These are phyloP conservation scores for Pseudogymnoascus sp. DNA, from an alignment of 2,329 filamentous ascomycete species.

Conservation along the genomic window DNA sequence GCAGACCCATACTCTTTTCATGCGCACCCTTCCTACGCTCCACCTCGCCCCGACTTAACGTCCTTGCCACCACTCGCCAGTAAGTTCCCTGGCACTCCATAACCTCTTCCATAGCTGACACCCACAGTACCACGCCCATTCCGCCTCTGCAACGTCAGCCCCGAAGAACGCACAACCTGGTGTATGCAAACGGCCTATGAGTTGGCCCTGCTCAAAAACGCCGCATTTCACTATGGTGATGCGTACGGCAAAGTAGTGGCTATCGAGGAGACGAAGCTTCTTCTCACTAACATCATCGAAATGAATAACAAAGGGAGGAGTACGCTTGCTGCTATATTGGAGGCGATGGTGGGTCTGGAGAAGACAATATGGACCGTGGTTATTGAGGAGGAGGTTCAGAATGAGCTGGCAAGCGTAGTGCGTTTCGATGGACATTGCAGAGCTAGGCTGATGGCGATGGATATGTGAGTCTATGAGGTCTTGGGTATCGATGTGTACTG, in stretches of 20 bases:
- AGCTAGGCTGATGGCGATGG: not conserved
- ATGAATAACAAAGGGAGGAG: not conserved
- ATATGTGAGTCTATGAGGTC: not conserved
- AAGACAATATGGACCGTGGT: not conserved
- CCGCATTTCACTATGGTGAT: not conserved
- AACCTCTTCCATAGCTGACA: not conserved
- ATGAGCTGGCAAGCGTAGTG: not conserved
- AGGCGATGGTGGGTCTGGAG: not conserved
- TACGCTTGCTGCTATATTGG: not conserved
- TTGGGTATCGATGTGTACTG: not conserved
- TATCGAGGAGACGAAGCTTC: not conserved
- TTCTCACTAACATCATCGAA: not conserved
- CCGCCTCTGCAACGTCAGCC: slow-evolving; percentile 2
- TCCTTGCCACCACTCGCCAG: not conserved
- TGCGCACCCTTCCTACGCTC: not conserved
- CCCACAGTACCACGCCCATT: not conserved
- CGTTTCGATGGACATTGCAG: not conserved
- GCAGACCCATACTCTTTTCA: not conserved
- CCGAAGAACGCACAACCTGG: not conserved
- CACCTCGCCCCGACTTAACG: not conserved
- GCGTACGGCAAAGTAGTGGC: not conserved
- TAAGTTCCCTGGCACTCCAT: not conserved
- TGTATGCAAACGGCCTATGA: not conserved
- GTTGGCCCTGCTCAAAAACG: not conserved
- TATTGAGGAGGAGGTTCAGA: not conserved